A percentile compares a stretch with the other conserved stretches of the same genome.
phyloP scores from a whole-genome alignment of 192 early-diverging fungal genomes.

The Jimgerdemannia flammicorona region DNA sequence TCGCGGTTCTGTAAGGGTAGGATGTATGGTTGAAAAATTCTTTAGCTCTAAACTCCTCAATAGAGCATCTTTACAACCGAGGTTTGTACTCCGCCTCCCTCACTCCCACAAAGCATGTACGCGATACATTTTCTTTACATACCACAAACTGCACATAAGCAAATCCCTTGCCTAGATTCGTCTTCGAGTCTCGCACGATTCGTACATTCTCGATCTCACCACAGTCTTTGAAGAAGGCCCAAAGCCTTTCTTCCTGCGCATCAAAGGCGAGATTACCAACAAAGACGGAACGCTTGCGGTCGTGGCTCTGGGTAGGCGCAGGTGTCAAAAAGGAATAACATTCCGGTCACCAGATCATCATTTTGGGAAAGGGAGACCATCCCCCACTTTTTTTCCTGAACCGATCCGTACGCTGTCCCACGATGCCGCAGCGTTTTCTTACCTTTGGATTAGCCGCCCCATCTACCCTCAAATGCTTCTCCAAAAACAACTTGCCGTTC shows the following conservation, averaged over 20 bases:
- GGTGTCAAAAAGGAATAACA: not conserved
- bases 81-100: not conserved
- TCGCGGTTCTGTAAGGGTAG: slow-evolving; percentile 49
- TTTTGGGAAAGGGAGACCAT: not conserved
- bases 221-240: slow-evolving; percentile 65
- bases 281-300: slow-evolving; percentile 78
- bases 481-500: slow-evolving; percentile 80
- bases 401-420: not conserved
- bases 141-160: slow-evolving; percentile 84
- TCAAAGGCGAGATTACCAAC: slow-evolving; percentile 71
- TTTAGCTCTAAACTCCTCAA: too few relatives aligned
- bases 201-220: slow-evolving; percentile 78
- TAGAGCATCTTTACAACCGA: not conserved
- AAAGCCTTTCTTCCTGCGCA: slow-evolving; percentile 68
- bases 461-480: slow-evolving; percentile 89
- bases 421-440: not conserved
- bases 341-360: not conserved
- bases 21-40: not conserved
- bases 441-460: slow-evolving; percentile 45
- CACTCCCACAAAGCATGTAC: not conserved
- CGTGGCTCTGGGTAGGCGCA: slow-evolving; percentile 32
- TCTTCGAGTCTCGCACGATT: slow-evolving; percentile 76
- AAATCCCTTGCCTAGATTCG: slow-evolving; percentile 91
- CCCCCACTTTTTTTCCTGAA: not conserved
- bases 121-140: not conserved